Base-by-base conservation (phyloP, 2,329 filamentous ascomycete genomes). In the Ilyonectria destructans region DNA sequence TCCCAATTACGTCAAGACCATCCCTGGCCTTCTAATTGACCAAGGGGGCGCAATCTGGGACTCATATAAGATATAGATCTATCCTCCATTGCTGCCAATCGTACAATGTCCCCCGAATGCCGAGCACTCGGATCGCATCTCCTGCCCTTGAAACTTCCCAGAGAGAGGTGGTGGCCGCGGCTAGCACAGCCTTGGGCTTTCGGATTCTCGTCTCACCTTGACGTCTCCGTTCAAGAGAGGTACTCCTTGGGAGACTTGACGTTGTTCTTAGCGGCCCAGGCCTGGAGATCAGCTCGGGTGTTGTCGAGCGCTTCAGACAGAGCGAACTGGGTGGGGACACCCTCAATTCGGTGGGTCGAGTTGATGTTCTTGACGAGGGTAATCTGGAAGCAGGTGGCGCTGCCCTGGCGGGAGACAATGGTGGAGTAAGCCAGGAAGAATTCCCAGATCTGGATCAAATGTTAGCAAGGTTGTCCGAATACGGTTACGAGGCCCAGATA, bases 311-410 rank as follows among this genome's bases (percentile, higher is more conserved):
- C 92, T 69, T 89, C 93, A 48, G 84, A 82, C 57, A 97, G 88
- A 59, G 86, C 90, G 77, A 89, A 93, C 78, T 96, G 93, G 55
- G 86, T 89, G 52, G 85, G 77, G 73, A 97, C 87, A 61, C 94
- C 94, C 77, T 96, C 91, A 72, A 96, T 84, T 77, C 94, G 92
- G 85, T 97, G 94, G 37, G 91, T 94, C 51, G 93, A 92, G 87
- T 97, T 97, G 83, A 97, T 88, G 86, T 97, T 97, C 91, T 97
- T 97, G 82, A 96, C 93, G 70, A 95, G 84, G 35, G 91, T 91
- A 79, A 97, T 93, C 86, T 97, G 94, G 87, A 91, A 97, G 88
- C 94, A 97, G 48, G 93, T 95, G 59, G 94, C 94, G 77, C 88
- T 87, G 75, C 95, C 94, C 84, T 97, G 94, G 80, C 95, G 91